Percentiles rank a stretch among this genome's conserved stretches.
Evolutionary conservation across 2,329 filamentous ascomycete species (phyloP).

Genomic region (Fusarium denticulatum): DNA sequence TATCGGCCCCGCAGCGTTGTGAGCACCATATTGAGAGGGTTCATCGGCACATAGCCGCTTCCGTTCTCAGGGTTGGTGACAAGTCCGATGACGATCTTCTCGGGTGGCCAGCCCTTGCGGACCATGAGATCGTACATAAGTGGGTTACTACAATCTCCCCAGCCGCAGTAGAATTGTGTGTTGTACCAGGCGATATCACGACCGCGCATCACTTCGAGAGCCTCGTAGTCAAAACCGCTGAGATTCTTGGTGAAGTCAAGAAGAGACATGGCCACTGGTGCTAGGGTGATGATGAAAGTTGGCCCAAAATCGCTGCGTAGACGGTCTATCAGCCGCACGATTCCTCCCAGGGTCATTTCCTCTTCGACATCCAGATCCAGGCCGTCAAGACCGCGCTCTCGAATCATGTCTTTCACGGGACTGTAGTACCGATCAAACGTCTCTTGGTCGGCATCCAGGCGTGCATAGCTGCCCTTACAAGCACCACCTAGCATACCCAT

Average conservation of each 20-base stretch:
- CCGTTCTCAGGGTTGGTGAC: slow-evolving; percentile 84
- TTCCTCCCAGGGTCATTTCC: slow-evolving; percentile 71
- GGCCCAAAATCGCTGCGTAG: slow-evolving; percentile 75
- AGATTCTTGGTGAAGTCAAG: slow-evolving; percentile 68
- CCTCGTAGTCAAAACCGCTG: slow-evolving; percentile 83
- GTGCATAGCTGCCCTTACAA: slow-evolving; percentile 74
- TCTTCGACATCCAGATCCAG: slow-evolving; percentile 86
- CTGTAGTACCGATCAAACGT: slow-evolving; percentile 79
- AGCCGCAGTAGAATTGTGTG: slow-evolving; percentile 92
- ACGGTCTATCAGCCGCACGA: slow-evolving; percentile 73
- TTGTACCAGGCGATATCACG: slow-evolving; percentile 85
- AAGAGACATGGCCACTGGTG: slow-evolving; percentile 81
- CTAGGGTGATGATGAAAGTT: slow-evolving; percentile 80
- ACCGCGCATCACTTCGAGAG: slow-evolving; percentile 75
- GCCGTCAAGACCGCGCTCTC: slow-evolving; percentile 70
- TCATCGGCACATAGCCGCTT: slow-evolving; percentile 58
- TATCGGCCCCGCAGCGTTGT: slow-evolving; percentile 59
- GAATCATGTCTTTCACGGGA: slow-evolving; percentile 73
- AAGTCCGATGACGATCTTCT: slow-evolving; percentile 81
- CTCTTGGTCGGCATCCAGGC: slow-evolving; percentile 64
- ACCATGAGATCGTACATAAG: slow-evolving; percentile 62
- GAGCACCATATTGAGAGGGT: slow-evolving; percentile 58
- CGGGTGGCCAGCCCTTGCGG: slow-evolving; percentile 74
- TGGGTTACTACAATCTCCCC: slow-evolving; percentile 67
- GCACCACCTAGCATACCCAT: slow-evolving; percentile 90